Base-by-base conservation (phyloP, 352 stramenopile species). In the Pythium grandisporangium region DNA sequence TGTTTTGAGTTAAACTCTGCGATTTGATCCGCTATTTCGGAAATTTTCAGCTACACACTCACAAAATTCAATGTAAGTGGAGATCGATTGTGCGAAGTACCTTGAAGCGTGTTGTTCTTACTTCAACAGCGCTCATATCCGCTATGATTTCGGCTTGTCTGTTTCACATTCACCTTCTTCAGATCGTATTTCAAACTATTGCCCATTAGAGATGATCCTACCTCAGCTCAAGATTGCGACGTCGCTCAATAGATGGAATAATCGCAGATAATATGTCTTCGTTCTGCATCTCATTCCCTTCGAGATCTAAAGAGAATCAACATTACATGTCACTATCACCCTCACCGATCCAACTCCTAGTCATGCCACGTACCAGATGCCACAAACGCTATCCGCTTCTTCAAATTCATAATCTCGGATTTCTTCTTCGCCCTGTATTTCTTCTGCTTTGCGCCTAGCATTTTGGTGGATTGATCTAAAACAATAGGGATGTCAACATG, bases 361-460 rank as follows among this genome's bases (percentile, higher is more conserved):
- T 32, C 5, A 24, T 19, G 0, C 22, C 2, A 8, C 21, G 23
- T 43, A 51, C 44, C 51, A 41, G 8, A 54, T 26, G 44, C 14
- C 5, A 63, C 12, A 22, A 63, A 63, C 4, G 48, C 20, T 7
- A 63, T 42, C 4, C 54, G 37, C 34, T 52, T 63, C 35, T 41
- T 53, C 30, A 63, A n/a, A 12, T 48, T 63, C 3, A 25, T 26
- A 34, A 49, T 51, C 23, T 63, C 54, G 4, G 22, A 24, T 34
- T 55, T 53, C 33, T 37, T 55, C 24, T 55, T 57, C 5, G 30
- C 17, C 33, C 54, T 42, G 42, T 46, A 63, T 26, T 58, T 57
- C 36, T 58, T 63, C 25, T 63, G 54, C 24, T 63, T 63, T 21
- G 48, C 19, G 7, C 39, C 43, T 1, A 63, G 48, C 12, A 58